Percentiles rank a stretch among this genome's conserved stretches.
These are phyloP conservation scores for Lentinus tigrinus DNA, from an alignment of 768 basidiomycete genomes.

Conservation along the genomic window DNA sequence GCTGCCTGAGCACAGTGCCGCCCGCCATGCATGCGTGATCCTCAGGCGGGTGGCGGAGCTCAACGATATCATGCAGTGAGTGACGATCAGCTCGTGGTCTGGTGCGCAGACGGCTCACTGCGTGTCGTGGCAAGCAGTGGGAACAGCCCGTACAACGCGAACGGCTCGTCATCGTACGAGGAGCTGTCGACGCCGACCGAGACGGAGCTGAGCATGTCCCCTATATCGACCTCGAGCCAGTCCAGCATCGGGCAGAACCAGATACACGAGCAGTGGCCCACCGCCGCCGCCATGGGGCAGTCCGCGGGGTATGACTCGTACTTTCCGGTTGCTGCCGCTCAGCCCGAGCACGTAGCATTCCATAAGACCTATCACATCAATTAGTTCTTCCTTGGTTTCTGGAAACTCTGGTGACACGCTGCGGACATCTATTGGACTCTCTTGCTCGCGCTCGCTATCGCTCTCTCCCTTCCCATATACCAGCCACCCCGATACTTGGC, in stretches of 20 bases:
- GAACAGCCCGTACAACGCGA: slow-evolving; percentile 6
- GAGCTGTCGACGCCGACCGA: slow-evolving; percentile 39
- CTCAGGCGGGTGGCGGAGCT: slow-evolving; percentile 62
- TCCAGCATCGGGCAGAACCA: slow-evolving; percentile 49
- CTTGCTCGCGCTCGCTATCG: slow-evolving; percentile 1
- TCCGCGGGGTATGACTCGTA: slow-evolving; percentile 64
- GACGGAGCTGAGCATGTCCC: slow-evolving; percentile 50
- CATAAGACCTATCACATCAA: slow-evolving; percentile 30
- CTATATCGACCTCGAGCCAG: slow-evolving; percentile 45
- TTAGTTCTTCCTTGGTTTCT: slow-evolving; percentile 8
- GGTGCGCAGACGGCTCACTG: not conserved
- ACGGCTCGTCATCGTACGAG: slow-evolving; percentile 15
- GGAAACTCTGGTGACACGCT: not conserved
- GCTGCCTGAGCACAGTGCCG: slow-evolving; percentile 53
- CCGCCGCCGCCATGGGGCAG: slow-evolving; percentile 38
- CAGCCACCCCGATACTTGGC: slow-evolving; percentile 6
- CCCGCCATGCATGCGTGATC: slow-evolving; percentile 46
- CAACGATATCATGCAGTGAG: slow-evolving; percentile 65
- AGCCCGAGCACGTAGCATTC: slow-evolving; percentile 28
- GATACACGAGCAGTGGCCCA: slow-evolving; percentile 50
- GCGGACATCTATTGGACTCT: slow-evolving; percentile 1
- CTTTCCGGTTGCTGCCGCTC: slow-evolving; percentile 51
- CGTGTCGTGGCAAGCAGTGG: slow-evolving; percentile 13
- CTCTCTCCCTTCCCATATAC: slow-evolving; percentile 6
- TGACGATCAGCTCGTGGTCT: slow-evolving; percentile 26